Evolutionary conservation across 2,329 filamentous ascomycete genomes (phyloP).

Genomic region (Tolypocladium endophyticum): DNA sequence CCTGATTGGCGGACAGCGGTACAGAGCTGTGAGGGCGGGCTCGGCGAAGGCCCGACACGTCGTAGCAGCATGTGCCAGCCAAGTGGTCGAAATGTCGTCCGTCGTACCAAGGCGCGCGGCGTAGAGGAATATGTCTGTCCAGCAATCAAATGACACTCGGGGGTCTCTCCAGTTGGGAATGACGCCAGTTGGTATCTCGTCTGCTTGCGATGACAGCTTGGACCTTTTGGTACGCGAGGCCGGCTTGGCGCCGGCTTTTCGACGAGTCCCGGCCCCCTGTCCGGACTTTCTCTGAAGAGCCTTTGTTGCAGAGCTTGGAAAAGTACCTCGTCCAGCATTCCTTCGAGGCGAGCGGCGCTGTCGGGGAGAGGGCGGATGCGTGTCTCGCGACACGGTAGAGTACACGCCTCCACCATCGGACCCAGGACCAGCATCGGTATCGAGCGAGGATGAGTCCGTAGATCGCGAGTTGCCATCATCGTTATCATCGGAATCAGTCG

Average conservation of each 20-base stretch:
- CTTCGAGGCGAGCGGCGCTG: background rate
- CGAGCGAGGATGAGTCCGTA: background rate
- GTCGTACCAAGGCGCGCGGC: constrained; percentile 41
- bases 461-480: background rate
- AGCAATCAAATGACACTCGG: constrained; percentile 54
- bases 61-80: constrained; percentile 54
- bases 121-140: constrained; percentile 59
- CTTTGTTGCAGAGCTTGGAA: background rate
- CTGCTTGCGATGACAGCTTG: background rate
- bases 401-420: background rate
- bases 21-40: constrained; percentile 63
- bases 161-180: constrained; percentile 46
- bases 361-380: background rate
- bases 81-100: constrained; percentile 39
- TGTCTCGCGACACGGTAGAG: background rate
- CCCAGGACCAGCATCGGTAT: background rate
- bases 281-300: background rate
- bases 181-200: constrained; percentile 6
- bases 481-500: background rate
- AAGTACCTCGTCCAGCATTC: background rate
- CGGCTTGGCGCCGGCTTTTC: constrained; percentile 1
- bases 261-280: background rate
- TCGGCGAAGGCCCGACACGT: constrained; percentile 58
- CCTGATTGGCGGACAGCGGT: constrained; percentile 56
- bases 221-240: constrained; percentile 6